Evolutionary conservation across 2,329 filamentous ascomycete species (phyloP).

Genomic region (Beauveria rudraprayagi): DNA sequence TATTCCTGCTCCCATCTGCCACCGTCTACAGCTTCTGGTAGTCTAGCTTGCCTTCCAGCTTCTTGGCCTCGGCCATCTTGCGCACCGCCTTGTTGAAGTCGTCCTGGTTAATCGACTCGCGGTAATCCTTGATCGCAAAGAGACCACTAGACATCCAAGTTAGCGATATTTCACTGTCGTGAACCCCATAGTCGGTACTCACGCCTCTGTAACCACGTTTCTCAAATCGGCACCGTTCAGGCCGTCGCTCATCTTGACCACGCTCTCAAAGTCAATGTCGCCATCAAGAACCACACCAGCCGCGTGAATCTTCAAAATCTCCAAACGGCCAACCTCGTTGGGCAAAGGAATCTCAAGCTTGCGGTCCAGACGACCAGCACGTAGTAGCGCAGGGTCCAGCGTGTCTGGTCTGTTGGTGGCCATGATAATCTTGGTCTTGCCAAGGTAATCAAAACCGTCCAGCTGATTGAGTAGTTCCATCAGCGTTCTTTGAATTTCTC

Average conservation of each 20-base stretch:
- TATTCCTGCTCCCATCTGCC: neutral
- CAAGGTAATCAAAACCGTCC: slow-evolving; percentile 97
- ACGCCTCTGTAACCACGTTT: slow-evolving; percentile 98
- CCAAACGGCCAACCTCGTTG: slow-evolving; percentile 90
- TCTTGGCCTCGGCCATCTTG: slow-evolving; percentile 96
- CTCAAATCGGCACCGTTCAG: slow-evolving; percentile 95
- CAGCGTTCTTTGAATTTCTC: slow-evolving; percentile 94
- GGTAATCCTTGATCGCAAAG: slow-evolving; percentile 97
- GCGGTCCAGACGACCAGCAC: slow-evolving; percentile 86
- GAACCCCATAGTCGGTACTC: slow-evolving; percentile 36
- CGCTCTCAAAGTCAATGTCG: slow-evolving; percentile 96
- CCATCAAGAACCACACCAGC: slow-evolving; percentile 80
- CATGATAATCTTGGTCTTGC: slow-evolving; percentile 99
- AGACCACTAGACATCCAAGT: slow-evolving; percentile 54
- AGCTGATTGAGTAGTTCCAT: slow-evolving; percentile 99
- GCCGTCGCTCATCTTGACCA: slow-evolving; percentile 99
- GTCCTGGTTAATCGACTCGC: slow-evolving; percentile 93
- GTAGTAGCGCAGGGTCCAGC: slow-evolving; percentile 82
- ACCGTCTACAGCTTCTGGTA: slow-evolving; percentile 78
- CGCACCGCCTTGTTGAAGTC: slow-evolving; percentile 99
- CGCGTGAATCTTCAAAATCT: slow-evolving; percentile 97
- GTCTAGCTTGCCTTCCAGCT: slow-evolving; percentile 94
- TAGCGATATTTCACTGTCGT: neutral
- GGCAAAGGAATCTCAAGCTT: slow-evolving; percentile 98
- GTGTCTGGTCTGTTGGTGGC: slow-evolving; percentile 96